Evolutionary conservation across 2,329 filamentous ascomycete genomes (phyloP), one percentile per base, ranked within the genome.

Genomic region (Geosmithia morbida): DNA sequence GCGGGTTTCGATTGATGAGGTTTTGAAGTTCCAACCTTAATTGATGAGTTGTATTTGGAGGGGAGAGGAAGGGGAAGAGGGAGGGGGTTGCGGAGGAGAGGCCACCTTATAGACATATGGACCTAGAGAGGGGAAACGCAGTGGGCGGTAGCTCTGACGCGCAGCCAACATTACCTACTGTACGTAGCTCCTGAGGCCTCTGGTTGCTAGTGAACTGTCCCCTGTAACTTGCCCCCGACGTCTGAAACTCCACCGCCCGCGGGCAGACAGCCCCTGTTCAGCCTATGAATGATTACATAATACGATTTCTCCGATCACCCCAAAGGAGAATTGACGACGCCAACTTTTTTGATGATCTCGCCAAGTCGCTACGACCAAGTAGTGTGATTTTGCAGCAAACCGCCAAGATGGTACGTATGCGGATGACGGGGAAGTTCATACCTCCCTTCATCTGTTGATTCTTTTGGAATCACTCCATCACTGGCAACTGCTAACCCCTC

Each of bases 341-440:
- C 41, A 19, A 22, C 13, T 22, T 43, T 43, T 43, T 20, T 43
- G 8, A 20, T 20, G 41, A 6, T 16, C 13, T 43, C 17, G n/a
- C 16, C 22, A 45, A 30, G 13, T 26, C 26, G 16, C 37, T 19
- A 22, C 5, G 37, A 48, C 20, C 20, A 37, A 30, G 46, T 11
- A 22, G 45, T 47, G 45, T 22, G 46, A 47, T 41, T 43, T 18
- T n/a, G 20, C 29, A 40, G 6, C 18, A 20, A 43, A 18, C 20
- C 52, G 45, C 47, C 47, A 51, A 43, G 30, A 55, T 55, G 54
- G 54, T 54, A 53, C 26, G 47, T 40, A 8, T 33, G 14, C 20
- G 8, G 5, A 43, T 37, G 3, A 11, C 33, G 33, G 13, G 33
- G 33, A 30, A 3, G 14, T 37, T 5, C 10, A 16, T 11, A n/a